Evolutionary conservation across 1,139 yeast species (phyloP).

Genomic region (Pichia sp.): DNA sequence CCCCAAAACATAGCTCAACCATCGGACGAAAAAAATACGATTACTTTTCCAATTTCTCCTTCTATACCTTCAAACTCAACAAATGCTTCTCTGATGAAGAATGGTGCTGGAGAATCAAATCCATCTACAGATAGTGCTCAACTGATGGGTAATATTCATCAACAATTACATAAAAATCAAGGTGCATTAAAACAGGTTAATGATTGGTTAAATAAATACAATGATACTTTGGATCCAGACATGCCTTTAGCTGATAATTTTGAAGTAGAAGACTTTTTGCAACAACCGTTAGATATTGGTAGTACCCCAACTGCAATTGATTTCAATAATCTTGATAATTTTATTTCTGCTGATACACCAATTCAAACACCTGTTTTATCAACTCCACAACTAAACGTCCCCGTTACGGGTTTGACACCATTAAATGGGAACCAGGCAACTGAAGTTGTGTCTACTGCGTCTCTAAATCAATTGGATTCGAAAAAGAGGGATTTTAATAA

Average conservation of each 20-base stretch:
- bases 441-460: too few relatives aligned
- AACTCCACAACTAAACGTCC: constrained; percentile 1
- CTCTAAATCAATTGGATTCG: too few relatives aligned
- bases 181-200: constrained; percentile 52
- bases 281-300: constrained; percentile 25
- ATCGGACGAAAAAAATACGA: too few relatives aligned
- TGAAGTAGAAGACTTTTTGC: constrained; percentile 30
- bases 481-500: neutral
- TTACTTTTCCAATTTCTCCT: too few relatives aligned
- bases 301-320: constrained; percentile 13
- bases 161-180: constrained; percentile 43
- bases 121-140: constrained; percentile 15
- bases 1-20: constrained; percentile 2
- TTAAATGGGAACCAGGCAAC: neutral
- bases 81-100: too few relatives aligned
- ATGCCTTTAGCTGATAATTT: constrained; percentile 24
- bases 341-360: constrained; percentile 9
- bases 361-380: constrained; percentile 6
- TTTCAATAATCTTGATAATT: constrained; percentile 12
- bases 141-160: constrained; percentile 26
- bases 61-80: too few relatives aligned
- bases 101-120: too few relatives aligned
- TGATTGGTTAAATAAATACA: constrained; percentile 48
- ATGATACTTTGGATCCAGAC: constrained; percentile 13
- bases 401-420: neutral